A percentile compares a stretch with the other conserved stretches of the same genome.
Conservation (phyloP, 192 early-diverging fungal genomes). For the Entomortierella chlamydospora region DNA sequence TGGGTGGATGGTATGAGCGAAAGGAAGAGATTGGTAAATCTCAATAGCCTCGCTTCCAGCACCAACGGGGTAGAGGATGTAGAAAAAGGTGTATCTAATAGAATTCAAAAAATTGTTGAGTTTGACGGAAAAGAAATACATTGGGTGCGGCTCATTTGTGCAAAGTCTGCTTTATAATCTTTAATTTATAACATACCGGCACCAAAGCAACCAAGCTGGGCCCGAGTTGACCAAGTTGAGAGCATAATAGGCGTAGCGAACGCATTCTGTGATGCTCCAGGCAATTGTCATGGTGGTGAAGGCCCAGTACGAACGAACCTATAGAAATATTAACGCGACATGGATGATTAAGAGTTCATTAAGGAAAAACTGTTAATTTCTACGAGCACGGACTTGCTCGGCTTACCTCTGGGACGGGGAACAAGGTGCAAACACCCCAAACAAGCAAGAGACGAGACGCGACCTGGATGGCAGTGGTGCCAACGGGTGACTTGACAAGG, state of each 20-base stretch:
- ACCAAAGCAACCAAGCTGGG: constrained; percentile 71
- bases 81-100: constrained; percentile 94
- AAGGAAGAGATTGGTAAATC: constrained; percentile 77
- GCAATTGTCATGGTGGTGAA: constrained; percentile 89
- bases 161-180: too few relatives aligned
- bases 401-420: constrained; percentile 71
- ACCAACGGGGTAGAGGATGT: constrained; percentile 91
- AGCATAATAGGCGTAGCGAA: constrained; percentile 94
- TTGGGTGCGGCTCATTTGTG: constrained; percentile 28
- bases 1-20: constrained; percentile 61
- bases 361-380: neutral
- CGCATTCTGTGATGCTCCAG: constrained; percentile 92
- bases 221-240: constrained; percentile 74
- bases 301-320: constrained; percentile 73
- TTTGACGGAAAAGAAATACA: constrained; percentile 27
- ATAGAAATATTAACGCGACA: neutral
- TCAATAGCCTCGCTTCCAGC: constrained; percentile 86
- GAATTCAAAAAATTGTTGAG: constrained; percentile 30
- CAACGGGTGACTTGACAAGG: constrained; percentile 82
- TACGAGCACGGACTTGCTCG: too few relatives aligned
- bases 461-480: constrained; percentile 89
- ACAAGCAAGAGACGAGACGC: constrained; percentile 86
- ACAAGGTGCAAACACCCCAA: constrained; percentile 80
- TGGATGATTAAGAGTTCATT: neutral
- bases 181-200: constrained; percentile 43